Evolutionary conservation across 179 eudicot species (phyloP).

Genomic region (Kewa caespitosa): DNA sequence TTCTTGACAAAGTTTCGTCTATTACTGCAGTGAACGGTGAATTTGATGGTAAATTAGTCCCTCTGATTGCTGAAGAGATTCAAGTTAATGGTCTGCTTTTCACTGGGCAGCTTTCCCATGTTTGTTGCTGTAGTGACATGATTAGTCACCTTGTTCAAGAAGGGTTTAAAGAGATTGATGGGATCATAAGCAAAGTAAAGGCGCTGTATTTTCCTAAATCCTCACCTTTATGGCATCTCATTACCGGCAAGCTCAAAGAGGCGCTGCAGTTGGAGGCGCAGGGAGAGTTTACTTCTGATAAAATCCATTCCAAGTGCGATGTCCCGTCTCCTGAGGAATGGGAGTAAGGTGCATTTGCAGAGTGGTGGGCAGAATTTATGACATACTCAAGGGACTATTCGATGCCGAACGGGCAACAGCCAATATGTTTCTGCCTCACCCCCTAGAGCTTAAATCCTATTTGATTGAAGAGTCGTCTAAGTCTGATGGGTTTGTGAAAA

Average conservation of each 20-base stretch:
- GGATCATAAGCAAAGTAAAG: not conserved
- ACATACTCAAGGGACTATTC: not conserved
- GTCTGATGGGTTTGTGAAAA: not conserved
- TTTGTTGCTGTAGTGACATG: slow-evolving; percentile 3
- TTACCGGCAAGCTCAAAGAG: not conserved
- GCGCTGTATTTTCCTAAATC: not conserved
- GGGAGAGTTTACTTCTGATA: not conserved
- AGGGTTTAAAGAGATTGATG: not conserved
- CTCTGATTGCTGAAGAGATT: not conserved
- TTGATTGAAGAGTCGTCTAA: not conserved
- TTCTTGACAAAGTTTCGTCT: not conserved
- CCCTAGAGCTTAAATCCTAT: not conserved
- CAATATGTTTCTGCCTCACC: not conserved
- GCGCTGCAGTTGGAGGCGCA: not conserved
- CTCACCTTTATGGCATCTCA: not conserved
- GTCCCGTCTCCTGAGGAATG: slow-evolving; percentile 9
- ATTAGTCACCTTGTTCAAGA: slow-evolving; percentile 7
- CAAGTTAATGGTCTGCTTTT: not conserved
- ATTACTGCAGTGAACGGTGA: not conserved
- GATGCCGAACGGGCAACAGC: not conserved
- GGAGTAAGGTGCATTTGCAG: slow-evolving; percentile 6
- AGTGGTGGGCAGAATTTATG: not conserved
- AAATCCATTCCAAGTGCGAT: not conserved
- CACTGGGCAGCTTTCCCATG: slow-evolving; percentile 2
- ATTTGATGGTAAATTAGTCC: not conserved